phyloP scores from a whole-genome alignment of 2,329 filamentous ascomycete genomes.

The Xylariaceae sp. region DNA sequence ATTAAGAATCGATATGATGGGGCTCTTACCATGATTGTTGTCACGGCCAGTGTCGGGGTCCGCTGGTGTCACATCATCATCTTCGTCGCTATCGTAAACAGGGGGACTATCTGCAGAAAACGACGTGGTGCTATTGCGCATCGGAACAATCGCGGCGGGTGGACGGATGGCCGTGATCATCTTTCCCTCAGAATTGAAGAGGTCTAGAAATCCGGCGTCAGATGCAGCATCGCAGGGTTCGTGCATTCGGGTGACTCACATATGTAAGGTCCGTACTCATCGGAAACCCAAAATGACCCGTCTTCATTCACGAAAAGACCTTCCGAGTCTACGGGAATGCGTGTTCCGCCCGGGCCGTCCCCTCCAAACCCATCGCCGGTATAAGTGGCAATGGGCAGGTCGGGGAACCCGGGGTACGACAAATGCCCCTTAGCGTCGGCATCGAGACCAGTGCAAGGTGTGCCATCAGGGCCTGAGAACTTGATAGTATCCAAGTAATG shows the following conservation, averaged over 20 bases:
- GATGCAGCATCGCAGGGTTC: neutral
- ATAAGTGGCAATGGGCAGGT: slow-evolving; percentile 60
- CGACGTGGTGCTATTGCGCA: slow-evolving; percentile 55
- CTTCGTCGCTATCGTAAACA: slow-evolving; percentile 45
- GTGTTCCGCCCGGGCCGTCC: slow-evolving; percentile 52
- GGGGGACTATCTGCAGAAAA: slow-evolving; percentile 64
- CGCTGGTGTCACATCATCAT: slow-evolving; percentile 41
- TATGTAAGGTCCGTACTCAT: slow-evolving; percentile 68
- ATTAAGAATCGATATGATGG: no score
- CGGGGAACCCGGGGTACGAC: slow-evolving; percentile 54
- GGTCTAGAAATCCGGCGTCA: slow-evolving; percentile 15
- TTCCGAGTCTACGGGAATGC: slow-evolving; percentile 61
- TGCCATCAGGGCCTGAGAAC: slow-evolving; percentile 58
- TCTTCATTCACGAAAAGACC: slow-evolving; percentile 58
- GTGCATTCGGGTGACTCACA: slow-evolving; percentile 40
- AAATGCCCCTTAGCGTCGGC: slow-evolving; percentile 49
- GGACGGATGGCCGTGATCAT: slow-evolving; percentile 63
- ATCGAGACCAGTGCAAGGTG: slow-evolving; percentile 61
- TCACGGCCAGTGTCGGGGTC: slow-evolving; percentile 58
- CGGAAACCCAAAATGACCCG: slow-evolving; percentile 63
- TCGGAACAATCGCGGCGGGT: slow-evolving; percentile 59
- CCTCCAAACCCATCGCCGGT: slow-evolving; percentile 65
- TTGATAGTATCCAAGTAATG: slow-evolving; percentile 62
- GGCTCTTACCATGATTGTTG: slow-evolving; percentile 58
- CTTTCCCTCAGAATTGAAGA: slow-evolving; percentile 50